Percentiles rank a stretch among this genome's conserved stretches.
Evolutionary conservation across 495 filamentous ascomycete genomes (phyloP).

Genomic region (Thermothielavioides terrestris): DNA sequence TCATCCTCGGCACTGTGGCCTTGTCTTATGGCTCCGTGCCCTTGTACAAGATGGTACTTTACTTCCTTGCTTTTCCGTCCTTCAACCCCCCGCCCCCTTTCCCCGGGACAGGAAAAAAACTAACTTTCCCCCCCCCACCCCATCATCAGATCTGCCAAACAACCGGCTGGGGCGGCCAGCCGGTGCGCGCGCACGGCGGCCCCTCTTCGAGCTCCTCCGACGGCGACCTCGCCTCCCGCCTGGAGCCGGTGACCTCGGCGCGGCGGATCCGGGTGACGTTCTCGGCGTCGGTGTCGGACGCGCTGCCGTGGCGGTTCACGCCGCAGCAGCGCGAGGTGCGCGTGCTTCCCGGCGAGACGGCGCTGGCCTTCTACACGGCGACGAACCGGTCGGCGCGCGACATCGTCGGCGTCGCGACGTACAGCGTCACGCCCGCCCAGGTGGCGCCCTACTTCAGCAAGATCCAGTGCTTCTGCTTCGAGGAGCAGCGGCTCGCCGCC

Average conservation of each 20-base stretch:
- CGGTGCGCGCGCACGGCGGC: constrained; percentile 66
- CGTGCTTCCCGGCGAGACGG: constrained; percentile 91
- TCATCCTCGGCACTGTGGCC: constrained; percentile 83
- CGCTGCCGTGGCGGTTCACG: constrained; percentile 93
- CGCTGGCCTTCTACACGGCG: constrained; percentile 95
- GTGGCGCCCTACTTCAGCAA: constrained; percentile 98
- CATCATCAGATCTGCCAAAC: constrained; percentile 81
- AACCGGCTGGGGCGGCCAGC: constrained; percentile 90
- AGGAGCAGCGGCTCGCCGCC: constrained; percentile 83
- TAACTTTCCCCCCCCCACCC: not conserved
- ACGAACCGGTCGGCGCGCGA: constrained; percentile 82
- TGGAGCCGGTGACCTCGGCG: constrained; percentile 69
- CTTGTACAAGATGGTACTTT: constrained; percentile 86
- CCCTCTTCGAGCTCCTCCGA: constrained; percentile 21
- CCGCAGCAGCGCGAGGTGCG: constrained; percentile 96
- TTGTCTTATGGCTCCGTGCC: constrained; percentile 94
- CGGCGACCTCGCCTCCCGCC: constrained; percentile 58
- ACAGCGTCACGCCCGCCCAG: constrained; percentile 91
- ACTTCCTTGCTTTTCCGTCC: not conserved
- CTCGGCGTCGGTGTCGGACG: constrained; percentile 86
- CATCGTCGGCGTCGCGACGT: constrained; percentile 97
- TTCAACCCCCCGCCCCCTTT: not conserved
- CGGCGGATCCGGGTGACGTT: constrained; percentile 93
- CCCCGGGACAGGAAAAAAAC: too few species aligned
- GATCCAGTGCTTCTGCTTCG: constrained; percentile 99